Evolutionary conservation across 345 rosid species (phyloP).

Genomic region (Theobroma cacao): DNA sequence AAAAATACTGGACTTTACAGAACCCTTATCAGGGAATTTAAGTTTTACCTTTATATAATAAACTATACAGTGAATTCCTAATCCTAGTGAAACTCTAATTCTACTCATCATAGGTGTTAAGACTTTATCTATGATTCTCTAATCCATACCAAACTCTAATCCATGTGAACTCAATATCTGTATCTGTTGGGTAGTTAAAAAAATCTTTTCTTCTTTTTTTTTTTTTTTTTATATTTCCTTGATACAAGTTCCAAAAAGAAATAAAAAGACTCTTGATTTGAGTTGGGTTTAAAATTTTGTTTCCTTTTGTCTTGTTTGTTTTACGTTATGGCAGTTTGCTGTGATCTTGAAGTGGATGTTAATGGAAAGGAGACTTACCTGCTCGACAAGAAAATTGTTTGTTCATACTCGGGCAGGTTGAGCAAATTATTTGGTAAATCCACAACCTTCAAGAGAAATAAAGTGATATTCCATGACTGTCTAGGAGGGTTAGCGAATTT

Average conservation of each 20-base stretch:
- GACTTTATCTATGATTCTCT: too few species aligned
- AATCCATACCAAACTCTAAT: too few species aligned
- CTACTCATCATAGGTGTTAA: too few species aligned
- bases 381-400: constrained; percentile 69
- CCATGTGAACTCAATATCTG: too few species aligned
- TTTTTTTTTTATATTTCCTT: too few species aligned
- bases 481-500: constrained; percentile 80
- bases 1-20: too few species aligned
- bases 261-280: constrained; percentile 26
- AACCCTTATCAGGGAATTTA: too few species aligned
- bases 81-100: too few species aligned
- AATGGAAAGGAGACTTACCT: constrained; percentile 85
- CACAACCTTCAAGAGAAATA: constrained; percentile 34
- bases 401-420: constrained; percentile 59
- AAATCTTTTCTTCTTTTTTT: background rate
- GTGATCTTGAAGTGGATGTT: constrained; percentile 92
- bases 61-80: too few species aligned
- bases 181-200: constrained; percentile 23
- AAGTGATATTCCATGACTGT: constrained; percentile 80
- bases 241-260: background rate
- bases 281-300: constrained; percentile 31
- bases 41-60: too few species aligned
- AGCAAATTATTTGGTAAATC: constrained; percentile 65
- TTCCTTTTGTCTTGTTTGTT: too few species aligned
- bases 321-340: constrained; percentile 61